phyloP scores from a whole-genome alignment of 352 stramenopile species.

The Globisporangium irregulare region DNA sequence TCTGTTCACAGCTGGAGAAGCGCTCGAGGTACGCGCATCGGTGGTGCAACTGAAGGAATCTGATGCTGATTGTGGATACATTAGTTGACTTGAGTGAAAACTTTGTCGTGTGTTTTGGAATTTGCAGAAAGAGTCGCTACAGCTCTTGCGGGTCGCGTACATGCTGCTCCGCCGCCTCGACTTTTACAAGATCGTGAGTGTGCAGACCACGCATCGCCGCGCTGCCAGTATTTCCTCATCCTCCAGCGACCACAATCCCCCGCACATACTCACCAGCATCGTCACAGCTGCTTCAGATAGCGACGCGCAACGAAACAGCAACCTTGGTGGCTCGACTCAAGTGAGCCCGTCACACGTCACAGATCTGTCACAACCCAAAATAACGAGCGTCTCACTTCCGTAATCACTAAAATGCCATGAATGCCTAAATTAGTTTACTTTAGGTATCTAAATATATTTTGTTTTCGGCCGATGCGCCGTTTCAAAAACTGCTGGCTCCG shows the following conservation, averaged over 20 bases:
- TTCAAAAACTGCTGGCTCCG: conserved; percentile 16
- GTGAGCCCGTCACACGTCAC: conserved; percentile 6
- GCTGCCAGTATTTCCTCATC: background rate
- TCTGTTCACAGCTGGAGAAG: conserved; percentile 39
- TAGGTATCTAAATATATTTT: background rate
- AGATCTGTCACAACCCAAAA: conserved; percentile 2
- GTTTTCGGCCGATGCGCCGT: background rate
- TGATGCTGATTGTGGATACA: background rate
- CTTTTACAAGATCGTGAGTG: conserved; percentile 17
- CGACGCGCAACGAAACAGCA: background rate
- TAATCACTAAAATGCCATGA: background rate
- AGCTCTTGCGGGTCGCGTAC: conserved; percentile 23
- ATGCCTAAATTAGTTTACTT: background rate
- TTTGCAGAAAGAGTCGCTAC: conserved; percentile 20
- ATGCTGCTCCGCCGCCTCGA: conserved; percentile 18
- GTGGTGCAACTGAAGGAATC: background rate
- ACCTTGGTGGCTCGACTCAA: background rate
- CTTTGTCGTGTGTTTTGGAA: background rate
- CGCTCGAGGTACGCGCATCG: conserved; percentile 31
- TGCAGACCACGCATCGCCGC: conserved; percentile 2
- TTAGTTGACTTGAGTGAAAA: background rate
- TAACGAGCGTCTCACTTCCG: background rate
- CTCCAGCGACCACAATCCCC: conserved; percentile 1
- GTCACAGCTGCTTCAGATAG: background rate
- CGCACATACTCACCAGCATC: background rate